Evolutionary conservation across 768 basidiomycete species (phyloP).

Genomic region (Pholiota microspora): DNA sequence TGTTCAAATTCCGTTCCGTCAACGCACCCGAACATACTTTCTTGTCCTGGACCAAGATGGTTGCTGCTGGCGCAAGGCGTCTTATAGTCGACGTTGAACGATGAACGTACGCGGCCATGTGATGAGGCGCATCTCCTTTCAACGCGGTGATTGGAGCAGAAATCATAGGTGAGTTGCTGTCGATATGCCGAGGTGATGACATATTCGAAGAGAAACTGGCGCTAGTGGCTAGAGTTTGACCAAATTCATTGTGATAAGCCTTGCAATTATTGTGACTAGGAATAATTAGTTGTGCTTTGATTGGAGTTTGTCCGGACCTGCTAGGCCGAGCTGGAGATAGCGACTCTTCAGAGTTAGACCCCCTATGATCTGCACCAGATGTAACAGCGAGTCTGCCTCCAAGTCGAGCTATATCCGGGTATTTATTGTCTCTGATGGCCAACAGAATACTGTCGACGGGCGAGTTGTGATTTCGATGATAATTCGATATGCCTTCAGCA

Average conservation of each 20-base stretch:
- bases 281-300: not conserved
- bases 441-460: not conserved
- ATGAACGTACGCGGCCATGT: not conserved
- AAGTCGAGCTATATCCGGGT: not conserved
- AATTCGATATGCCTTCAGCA: not conserved
- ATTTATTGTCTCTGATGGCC: not conserved
- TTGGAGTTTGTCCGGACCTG: no score
- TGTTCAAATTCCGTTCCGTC: not conserved
- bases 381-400: not conserved
- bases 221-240: not conserved
- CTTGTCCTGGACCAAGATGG: slow-evolving; percentile 8
- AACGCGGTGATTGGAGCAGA: not conserved
- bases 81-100: not conserved
- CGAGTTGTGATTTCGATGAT: not conserved
- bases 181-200: not conserved
- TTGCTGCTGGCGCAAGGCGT: slow-evolving; percentile 9
- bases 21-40: not conserved
- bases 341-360: not conserved
- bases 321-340: not conserved
- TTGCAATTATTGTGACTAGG: not conserved
- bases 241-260: not conserved
- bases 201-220: slow-evolving; percentile 4
- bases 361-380: not conserved
- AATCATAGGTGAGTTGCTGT: not conserved
- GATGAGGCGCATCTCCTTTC: not conserved